These are phyloP conservation scores for Coniochaeta prunicola DNA, from an alignment of 2,329 filamentous ascomycete species.

Conservation along the genomic window DNA sequence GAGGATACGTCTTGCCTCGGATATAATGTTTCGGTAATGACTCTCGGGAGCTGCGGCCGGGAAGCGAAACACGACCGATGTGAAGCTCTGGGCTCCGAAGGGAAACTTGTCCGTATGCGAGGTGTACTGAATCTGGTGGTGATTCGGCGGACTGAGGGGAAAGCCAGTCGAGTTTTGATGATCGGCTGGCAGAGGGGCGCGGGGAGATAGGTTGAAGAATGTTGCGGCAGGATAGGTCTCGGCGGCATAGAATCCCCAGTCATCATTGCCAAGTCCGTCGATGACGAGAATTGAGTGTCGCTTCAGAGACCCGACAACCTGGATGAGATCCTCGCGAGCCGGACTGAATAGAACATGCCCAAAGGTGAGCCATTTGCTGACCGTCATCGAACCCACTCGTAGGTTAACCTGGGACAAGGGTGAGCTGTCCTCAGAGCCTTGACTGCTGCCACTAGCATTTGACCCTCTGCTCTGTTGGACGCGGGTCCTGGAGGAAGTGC, in stretches of 20 bases:
- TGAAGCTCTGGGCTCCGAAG: conserved; percentile 69
- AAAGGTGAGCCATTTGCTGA: conserved; percentile 83
- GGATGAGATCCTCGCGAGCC: conserved; percentile 61
- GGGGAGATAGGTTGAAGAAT: conserved; percentile 68
- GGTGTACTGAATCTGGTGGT: conserved; percentile 65
- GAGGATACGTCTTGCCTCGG: conserved; percentile 69
- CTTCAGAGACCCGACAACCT: conserved; percentile 41
- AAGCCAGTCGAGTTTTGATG: conserved; percentile 36
- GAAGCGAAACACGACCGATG: conserved; percentile 70
- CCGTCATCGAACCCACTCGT: conserved; percentile 72
- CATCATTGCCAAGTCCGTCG: conserved; percentile 78
- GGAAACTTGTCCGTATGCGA: conserved; percentile 62
- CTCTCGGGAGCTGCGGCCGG: conserved; percentile 61
- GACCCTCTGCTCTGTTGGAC: conserved; percentile 30
- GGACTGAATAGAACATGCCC: conserved; percentile 79
- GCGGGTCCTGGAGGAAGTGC: conserved; percentile 19
- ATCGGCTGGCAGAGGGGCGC: conserved; percentile 41
- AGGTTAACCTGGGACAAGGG: conserved; percentile 67
- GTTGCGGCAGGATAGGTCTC: conserved; percentile 69
- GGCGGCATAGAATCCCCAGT: conserved; percentile 82
- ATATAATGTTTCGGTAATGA: conserved; percentile 63
- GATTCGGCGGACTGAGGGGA: conserved; percentile 57
- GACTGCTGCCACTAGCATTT: conserved; percentile 36
- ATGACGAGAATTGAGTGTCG: conserved; percentile 65
- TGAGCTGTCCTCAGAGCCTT: conserved; percentile 48